phyloP scores from a whole-genome alignment of 2,329 filamentous ascomycete species.

The Cadophora luteo-olivacea region DNA sequence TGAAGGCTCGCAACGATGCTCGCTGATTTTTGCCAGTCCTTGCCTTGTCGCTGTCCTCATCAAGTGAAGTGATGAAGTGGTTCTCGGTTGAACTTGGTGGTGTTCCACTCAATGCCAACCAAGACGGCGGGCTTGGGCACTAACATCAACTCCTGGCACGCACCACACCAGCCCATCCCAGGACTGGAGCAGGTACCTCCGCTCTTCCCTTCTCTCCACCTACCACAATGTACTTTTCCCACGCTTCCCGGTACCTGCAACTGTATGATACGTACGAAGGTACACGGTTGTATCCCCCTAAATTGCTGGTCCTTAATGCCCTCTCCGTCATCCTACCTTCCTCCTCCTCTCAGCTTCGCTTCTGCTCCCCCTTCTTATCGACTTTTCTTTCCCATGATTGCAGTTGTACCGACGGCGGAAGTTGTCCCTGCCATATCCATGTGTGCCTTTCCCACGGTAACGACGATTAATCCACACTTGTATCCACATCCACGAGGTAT shows the following conservation, averaged over 20 bases:
- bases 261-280: not conserved
- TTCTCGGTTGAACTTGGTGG: not conserved
- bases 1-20: not conserved
- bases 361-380: not conserved
- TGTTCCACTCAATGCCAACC: slow-evolving; percentile 12
- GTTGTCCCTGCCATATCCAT: slow-evolving; percentile 4
- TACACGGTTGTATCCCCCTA: slow-evolving; percentile 3
- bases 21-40: not conserved
- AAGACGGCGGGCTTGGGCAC: slow-evolving; percentile 7
- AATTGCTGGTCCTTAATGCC: slow-evolving; percentile 9
- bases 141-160: slow-evolving; percentile 11
- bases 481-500: slow-evolving; percentile 17
- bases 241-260: not conserved
- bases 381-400: not conserved
- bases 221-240: slow-evolving; percentile 2
- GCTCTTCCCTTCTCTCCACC: slow-evolving; percentile 9
- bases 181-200: slow-evolving; percentile 12
- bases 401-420: not conserved
- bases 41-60: not conserved
- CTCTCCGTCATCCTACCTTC: not conserved
- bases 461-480: slow-evolving; percentile 1
- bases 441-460: slow-evolving; percentile 9
- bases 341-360: not conserved
- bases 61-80: not conserved
- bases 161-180: not conserved